Evolutionary conservation across 257 asterid species (phyloP).

Genomic region (Gentiana straminea): DNA sequence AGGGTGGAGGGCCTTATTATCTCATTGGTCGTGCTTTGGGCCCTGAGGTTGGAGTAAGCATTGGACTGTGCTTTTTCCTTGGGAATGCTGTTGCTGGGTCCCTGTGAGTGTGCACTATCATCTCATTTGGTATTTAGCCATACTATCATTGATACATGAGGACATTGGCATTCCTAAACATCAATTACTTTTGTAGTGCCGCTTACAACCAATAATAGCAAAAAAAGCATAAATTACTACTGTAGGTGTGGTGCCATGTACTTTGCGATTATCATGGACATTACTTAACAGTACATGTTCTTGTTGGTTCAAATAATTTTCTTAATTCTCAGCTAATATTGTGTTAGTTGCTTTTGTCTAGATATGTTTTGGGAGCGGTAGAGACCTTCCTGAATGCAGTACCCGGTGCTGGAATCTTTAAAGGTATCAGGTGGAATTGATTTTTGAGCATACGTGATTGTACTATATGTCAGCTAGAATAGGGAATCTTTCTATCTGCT

Average conservation of each 20-base stretch:
- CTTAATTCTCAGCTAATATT: not conserved
- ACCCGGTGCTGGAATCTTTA: conserved; percentile 90
- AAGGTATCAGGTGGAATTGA: conserved; percentile 35
- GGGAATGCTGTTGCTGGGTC: conserved; percentile 99
- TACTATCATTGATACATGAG: not conserved
- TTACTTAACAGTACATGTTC: not conserved
- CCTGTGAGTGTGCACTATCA: conserved; percentile 58
- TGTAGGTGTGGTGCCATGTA: not conserved
- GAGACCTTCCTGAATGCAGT: conserved; percentile 94
- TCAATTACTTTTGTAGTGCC: not conserved
- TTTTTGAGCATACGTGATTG: no score
- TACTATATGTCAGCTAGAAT: no score
- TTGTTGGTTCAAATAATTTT: not conserved
- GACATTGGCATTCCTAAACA: not conserved
- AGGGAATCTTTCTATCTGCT: no score
- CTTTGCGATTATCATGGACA: not conserved
- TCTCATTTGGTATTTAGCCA: not conserved
- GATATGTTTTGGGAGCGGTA: conserved; percentile 98
- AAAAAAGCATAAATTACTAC: no score
- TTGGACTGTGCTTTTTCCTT: conserved; percentile 94
- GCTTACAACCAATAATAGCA: no score
- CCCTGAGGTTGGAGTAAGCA: conserved; percentile 99
- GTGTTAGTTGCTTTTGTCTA: conserved; percentile 18
- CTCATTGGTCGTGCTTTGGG: conserved; percentile 99
- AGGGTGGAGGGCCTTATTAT: conserved; percentile 99